Base-by-base conservation (phyloP, 768 basidiomycete genomes). In the Calocera cornea region DNA sequence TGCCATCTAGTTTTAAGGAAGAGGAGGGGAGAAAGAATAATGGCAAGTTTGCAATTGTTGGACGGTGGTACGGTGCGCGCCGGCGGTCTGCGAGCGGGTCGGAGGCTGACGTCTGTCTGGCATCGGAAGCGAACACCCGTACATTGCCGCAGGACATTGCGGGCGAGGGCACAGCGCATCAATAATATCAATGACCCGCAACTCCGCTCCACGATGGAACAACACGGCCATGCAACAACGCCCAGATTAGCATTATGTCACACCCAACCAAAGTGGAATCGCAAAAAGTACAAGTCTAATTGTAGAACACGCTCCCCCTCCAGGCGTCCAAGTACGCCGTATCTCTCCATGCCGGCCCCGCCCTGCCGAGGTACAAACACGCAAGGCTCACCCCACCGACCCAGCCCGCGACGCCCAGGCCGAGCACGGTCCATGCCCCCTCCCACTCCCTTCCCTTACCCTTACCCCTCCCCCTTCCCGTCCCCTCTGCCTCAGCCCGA, bases 1-100 rank as follows among this genome's bases (percentile, higher is more conserved):
- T 67, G 91, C 78, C 94, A 97, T 97, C 34, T 60, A 33, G 27
- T 27, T 74, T 5, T 24, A 19, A 19, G 44, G 24, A 17, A 47
- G 24, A 24, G 16, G 19, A 3, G 3, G 19, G 44, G 16, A 47
- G 19, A 47, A 47, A 19, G 16, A 47, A 19, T 8, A 47, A 19
- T 7, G 3, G 44, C 16, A 47, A 3, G 7, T 8, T 17, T 19
- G 24, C 8, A 24, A 47, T 17, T 3, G 44, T 3, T 47, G 24
- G 44, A 47, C 7, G 44, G 44, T 7, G 44, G 3, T 17, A 19
- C 5, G 24, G 44, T 8, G 44, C 2, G 27, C 22, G 49, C 22
- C 49, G 14, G 22, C 14, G 10, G 11, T 50, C 11, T 14, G 54
- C 24, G 54, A 16, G 24, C 27, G 7, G 7, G 27, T 60, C 54